Base-by-base conservation (phyloP, 495 filamentous ascomycete genomes). In the Hypomontagnella submonticulosa region DNA sequence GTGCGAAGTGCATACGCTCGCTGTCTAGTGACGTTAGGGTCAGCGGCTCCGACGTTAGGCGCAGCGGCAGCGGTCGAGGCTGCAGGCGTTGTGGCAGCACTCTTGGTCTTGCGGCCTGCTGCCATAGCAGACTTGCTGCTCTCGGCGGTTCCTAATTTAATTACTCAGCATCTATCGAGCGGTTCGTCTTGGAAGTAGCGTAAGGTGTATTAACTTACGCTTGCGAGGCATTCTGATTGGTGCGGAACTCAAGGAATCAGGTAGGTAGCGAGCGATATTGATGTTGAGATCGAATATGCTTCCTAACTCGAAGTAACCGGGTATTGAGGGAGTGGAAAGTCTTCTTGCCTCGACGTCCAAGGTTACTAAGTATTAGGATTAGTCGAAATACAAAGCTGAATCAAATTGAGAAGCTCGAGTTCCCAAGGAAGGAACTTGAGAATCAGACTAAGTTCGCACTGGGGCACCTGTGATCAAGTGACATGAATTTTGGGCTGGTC, bases 141-240 rank as follows among this genome's bases (percentile, higher is more conserved):
- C 16, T 63, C 52, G 51, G 60, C 60, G 36, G 27, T 30, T 50
- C 9, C 43, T 60, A 30, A 4, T 49, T 37, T 9, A 34, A 12
- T 8, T 18, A 38, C 33, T 34, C 10, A 23, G 23, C 15, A 19
- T 33, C 27, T 18, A 42, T 13, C 6, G 6, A 27, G 7, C 20
- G 3, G 16, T 18, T 27, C 9, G 8, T 18, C 16, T 11, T 40
- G 20, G 18, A 23, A n/a, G n/a, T n/a, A n/a, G n/a, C n/a, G 43
- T 43, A n/a, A 32, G 16, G 23, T n/a, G 4, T 4, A 11, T n/a
- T 8, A 37, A 37, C 19, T 30, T 15, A 50, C 43, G 46, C 36
- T 34, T 43, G 11, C 44, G 7, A n/a, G n/a, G 36, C 46, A 59
- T 49, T n/a, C 41, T 43, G 12, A 13, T 41, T 23, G 36, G 10